These are phyloP conservation scores for Lachancea kluyveri DNA, from an alignment of 805 yeast species.

Conservation along the genomic window DNA sequence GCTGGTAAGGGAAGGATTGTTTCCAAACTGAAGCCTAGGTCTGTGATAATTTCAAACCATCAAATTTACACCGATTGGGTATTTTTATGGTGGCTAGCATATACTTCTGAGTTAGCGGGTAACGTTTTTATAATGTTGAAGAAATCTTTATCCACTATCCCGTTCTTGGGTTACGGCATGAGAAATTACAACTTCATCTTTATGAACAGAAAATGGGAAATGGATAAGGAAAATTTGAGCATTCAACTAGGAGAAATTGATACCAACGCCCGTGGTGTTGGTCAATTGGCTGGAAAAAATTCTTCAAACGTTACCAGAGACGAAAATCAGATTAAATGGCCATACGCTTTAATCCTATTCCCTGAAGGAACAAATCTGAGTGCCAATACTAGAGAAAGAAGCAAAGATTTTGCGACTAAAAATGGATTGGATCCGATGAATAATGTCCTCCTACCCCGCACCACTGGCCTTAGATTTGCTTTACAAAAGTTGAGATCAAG, in stretches of 20 bases:
- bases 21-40: conserved; percentile 39
- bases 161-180: conserved; percentile 86
- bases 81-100: conserved; percentile 79
- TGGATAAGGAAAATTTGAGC: conserved; percentile 56
- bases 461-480: conserved; percentile 68
- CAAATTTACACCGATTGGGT: conserved; percentile 95
- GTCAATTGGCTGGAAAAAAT: conserved; percentile 40
- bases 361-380: conserved; percentile 95
- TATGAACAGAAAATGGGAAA: conserved; percentile 79
- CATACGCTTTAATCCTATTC: conserved; percentile 67
- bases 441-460: conserved; percentile 75
- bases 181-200: conserved; percentile 68
- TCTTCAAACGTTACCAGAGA: conserved; percentile 27
- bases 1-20: conserved; percentile 19
- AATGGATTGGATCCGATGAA: conserved; percentile 42
- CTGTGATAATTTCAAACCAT: conserved; percentile 79
- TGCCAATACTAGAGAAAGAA: conserved; percentile 51
- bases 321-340: conserved; percentile 33
- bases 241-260: conserved; percentile 51
- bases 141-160: conserved; percentile 62
- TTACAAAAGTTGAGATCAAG: conserved; percentile 49
- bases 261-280: conserved; percentile 52
- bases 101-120: conserved; percentile 60
- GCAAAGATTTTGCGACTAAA: conserved; percentile 52
- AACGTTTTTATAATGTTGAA: conserved; percentile 70